phyloP scores from a whole-genome alignment of 1,284 basidiomycete species.

The Cystobasidium sp. region DNA sequence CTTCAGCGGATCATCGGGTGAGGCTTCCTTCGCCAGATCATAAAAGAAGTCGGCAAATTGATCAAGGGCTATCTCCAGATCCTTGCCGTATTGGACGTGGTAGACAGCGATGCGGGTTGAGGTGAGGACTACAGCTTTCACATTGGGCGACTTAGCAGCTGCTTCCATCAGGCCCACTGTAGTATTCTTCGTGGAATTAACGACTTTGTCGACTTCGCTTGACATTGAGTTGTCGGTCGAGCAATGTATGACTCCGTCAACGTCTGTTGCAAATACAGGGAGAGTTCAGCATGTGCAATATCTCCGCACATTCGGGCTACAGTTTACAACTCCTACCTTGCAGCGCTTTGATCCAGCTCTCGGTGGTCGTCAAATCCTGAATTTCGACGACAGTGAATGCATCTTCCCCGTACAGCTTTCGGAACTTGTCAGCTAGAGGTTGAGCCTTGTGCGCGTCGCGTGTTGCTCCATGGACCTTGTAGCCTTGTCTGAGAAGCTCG shows the following conservation, averaged over 20 bases:
- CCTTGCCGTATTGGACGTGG: neutral
- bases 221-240: neutral
- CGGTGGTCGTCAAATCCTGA: neutral
- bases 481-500: neutral
- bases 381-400: neutral
- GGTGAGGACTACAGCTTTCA: neutral
- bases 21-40: neutral
- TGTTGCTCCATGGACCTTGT: neutral
- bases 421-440: neutral
- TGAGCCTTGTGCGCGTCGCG: neutral
- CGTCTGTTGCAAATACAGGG: neutral
- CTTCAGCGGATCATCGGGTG: neutral
- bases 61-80: neutral
- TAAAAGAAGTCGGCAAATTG: neutral
- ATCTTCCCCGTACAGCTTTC: neutral
- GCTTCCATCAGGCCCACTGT: neutral
- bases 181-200: neutral
- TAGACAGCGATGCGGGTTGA: neutral
- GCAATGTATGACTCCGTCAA: neutral
- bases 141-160: neutral
- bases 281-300: neutral
- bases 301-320: neutral
- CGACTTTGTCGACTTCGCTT: neutral
- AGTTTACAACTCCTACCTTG: neutral
- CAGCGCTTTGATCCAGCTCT: neutral